Base-by-base conservation (phyloP, 179 eudicot genomes). In the Silene vulgaris region DNA sequence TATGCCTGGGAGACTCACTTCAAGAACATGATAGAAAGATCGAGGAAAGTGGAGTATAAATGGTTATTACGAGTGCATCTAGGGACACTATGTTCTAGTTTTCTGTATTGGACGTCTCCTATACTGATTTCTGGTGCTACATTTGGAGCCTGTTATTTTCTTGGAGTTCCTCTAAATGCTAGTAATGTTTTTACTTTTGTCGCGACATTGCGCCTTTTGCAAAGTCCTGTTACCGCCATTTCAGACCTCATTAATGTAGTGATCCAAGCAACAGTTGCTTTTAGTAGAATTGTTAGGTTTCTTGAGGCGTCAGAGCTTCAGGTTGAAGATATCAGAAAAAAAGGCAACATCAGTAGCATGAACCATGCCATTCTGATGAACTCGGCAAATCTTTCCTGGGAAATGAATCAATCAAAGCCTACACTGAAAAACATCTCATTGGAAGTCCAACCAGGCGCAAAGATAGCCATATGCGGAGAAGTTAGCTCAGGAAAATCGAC, bases 401-500 rank as follows among this genome's bases (percentile, higher is more conserved):
- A 87, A 19, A 84, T 73, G 73, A 82, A 67, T 75, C 45, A 64
- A 4, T 66, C 60, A 43, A 87, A 84, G 71, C 84, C 95, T 0
- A 86, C 90, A 2, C 79, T 88, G 43, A 77, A 79, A 66, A 82
- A 87, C 74, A 78, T 90, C 13, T 75, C 76, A 74, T 69, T 90
- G 59, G 83, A 81, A 73, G 87, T 82, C 65, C 79, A 72, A 72
- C 69, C 69, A 48, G 91, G 92, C 64, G 86, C 85, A 69, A 90
- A 85, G 77, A 75, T 90, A 65, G 97, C 93, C 7, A 81, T 91
- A 21, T 91, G 95, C 80, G 93, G 95, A 66, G 95, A 88, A 77
- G 95, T 91, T 57, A 90, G 97, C 8, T 87, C 94, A 0, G 97
- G 97, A 14, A 91, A 91, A 78, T 91, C 97, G 1, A 87, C 92